Base-by-base conservation (phyloP, 257 asterid species). In the Solanum dulcamara region DNA sequence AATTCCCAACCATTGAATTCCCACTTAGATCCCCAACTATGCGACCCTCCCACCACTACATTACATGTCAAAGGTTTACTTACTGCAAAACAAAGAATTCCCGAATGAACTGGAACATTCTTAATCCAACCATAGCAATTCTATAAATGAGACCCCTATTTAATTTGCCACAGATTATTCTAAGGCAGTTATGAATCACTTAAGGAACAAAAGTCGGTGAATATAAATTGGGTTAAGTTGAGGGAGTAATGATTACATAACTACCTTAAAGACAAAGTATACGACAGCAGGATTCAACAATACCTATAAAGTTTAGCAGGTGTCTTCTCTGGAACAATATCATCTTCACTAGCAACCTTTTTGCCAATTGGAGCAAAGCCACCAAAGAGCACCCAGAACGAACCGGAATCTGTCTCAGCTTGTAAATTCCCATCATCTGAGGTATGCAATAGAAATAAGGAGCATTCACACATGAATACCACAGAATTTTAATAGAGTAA, bases 311-410 rank as follows among this genome's bases (percentile, higher is more conserved):
- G 93, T 86, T 92, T 92, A 50, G 99, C 89, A 48, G 97, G 90
- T 81, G 98, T 93, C 90, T 89, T 93, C 90, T 97, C 98, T 6
- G 96, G 94, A 84, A 94, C 84, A 86, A 97, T 89, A 87, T 97
- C 99, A 90, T 97, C 99, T 89, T 94, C 99, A 33, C 90, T 89
- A 82, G 89, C 89, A 88, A 95, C 93, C 94, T 94, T 97, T 90
- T 94, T 97, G 72, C 97, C 93, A 80, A 97, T 97, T 70, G 99
- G 98, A 86, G 99, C 99, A 91, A 94, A 97, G 86, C 99, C 99
- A 84, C 99, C 99, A 90, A 97, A 95, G 81, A 97, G 98, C 83
- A 95, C 96, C 99, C 99, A 97, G 81, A 97, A 97, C 60, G 93
- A 98, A 91, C 99, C 99, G 85, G 99, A 94, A 92, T 91, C 98